Percentiles rank a stretch among this genome's conserved stretches.
These are phyloP conservation scores for Parafenestella ontariensis DNA, from an alignment of 2,329 filamentous ascomycete species.

Conservation along the genomic window DNA sequence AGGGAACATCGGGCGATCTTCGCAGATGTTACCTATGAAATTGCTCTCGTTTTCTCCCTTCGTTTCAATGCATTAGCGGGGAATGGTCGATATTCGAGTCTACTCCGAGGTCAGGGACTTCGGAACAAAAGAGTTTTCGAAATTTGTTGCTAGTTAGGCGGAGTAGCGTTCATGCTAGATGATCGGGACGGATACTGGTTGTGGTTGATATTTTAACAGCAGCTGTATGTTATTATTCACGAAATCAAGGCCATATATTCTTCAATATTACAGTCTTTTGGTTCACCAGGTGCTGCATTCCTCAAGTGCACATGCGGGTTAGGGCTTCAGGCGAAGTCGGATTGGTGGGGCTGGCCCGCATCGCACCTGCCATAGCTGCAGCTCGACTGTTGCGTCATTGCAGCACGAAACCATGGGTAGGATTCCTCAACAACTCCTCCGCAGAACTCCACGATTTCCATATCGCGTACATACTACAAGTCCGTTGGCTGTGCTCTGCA, in stretches of 20 bases:
- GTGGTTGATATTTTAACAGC: not conserved
- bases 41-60: not conserved
- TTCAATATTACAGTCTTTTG: not conserved
- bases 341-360: slow-evolving; percentile 12
- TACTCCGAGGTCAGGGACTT: not conserved
- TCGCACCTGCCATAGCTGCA: slow-evolving; percentile 15
- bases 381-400: slow-evolving; percentile 36
- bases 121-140: not conserved
- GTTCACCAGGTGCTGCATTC: not conserved
- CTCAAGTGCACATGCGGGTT: not conserved
- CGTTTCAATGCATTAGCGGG: not conserved
- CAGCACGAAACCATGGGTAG: slow-evolving; percentile 25
- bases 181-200: not conserved
- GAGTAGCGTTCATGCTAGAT: not conserved
- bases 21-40: not conserved
- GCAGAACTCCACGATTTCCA: not conserved
- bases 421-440: slow-evolving; percentile 12
- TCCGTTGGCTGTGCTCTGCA: not conserved
- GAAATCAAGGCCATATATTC: slow-evolving; percentile 12
- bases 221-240: slow-evolving; percentile 11
- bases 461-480: not conserved
- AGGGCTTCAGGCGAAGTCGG: not conserved
- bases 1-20: not conserved
- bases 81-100: not conserved
- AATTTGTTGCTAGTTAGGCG: not conserved